Evolutionary conservation across 768 basidiomycete genomes (phyloP).

Genomic region (Phaeolepiota aurea): DNA sequence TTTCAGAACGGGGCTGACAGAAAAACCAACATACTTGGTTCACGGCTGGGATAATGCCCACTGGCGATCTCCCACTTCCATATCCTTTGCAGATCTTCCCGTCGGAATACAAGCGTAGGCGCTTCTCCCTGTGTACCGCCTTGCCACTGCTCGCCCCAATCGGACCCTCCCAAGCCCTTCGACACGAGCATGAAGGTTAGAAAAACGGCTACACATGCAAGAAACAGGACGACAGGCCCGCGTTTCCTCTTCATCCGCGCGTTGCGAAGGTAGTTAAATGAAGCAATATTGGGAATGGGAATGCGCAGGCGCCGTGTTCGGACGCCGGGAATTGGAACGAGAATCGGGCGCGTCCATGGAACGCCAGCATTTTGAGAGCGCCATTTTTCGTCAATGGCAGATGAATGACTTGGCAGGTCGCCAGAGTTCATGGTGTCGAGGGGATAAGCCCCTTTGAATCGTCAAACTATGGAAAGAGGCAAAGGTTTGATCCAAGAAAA

Average conservation of each 20-base stretch:
- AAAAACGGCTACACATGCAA: conserved; percentile 43
- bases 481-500: conserved; percentile 5
- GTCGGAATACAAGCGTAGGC: conserved; percentile 62
- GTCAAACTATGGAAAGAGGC: too few species aligned
- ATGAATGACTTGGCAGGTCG: conserved; percentile 34
- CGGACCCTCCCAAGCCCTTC: conserved; percentile 29
- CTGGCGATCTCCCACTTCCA: conserved; percentile 93
- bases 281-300: conserved; percentile 43
- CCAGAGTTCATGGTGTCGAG: conserved; percentile 18
- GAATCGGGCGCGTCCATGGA: conserved; percentile 47
- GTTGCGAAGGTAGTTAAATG: conserved; percentile 34
- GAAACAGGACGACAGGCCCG: conserved; percentile 43
- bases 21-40: conserved; percentile 43
- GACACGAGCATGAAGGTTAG: conserved; percentile 39
- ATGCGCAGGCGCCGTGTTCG: conserved; percentile 50
- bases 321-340: conserved; percentile 51
- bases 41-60: conserved; percentile 78
- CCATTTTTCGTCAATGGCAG: conserved; percentile 33
- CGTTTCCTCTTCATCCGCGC: conserved; percentile 44
- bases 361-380: conserved; percentile 16
- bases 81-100: conserved; percentile 71
- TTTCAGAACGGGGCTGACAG: neutral
- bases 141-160: conserved; percentile 34
- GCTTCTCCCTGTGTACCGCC: conserved; percentile 27
- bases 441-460: too few species aligned